Conservation (phyloP, 805 yeast genomes). For the Saccharomycopsis schoenii region DNA sequence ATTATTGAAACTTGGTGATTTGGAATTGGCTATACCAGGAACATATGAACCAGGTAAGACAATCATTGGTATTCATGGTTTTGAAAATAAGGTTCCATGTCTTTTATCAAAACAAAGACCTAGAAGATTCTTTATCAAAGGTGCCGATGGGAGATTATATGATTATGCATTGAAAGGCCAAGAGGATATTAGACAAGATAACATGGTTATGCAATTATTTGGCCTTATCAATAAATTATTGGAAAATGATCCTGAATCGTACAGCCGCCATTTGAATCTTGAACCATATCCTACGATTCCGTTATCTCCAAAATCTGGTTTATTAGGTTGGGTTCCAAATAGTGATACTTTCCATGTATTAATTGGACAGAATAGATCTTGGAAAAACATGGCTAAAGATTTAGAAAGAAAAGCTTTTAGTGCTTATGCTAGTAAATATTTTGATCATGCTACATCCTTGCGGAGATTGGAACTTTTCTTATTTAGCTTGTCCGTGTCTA, state of each 20-base stretch:
- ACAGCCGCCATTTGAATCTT: slow-evolving; percentile 88
- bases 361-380: slow-evolving; percentile 86
- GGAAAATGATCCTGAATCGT: slow-evolving; percentile 87
- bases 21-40: slow-evolving; percentile 90
- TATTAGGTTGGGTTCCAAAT: slow-evolving; percentile 95
- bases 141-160: slow-evolving; percentile 89
- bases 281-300: slow-evolving; percentile 93
- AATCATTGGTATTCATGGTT: slow-evolving; percentile 56
- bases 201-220: slow-evolving; percentile 93
- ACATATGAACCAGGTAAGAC: slow-evolving; percentile 82
- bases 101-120: slow-evolving; percentile 96
- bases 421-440: slow-evolving; percentile 33
- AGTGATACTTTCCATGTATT: slow-evolving; percentile 93
- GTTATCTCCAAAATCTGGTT: slow-evolving; percentile 91
- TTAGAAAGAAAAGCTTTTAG: slow-evolving; percentile 11
- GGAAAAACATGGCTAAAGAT: slow-evolving; percentile 24
- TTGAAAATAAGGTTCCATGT: slow-evolving; percentile 77
- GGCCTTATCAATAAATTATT: slow-evolving; percentile 89
- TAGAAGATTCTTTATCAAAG: slow-evolving; percentile 65
- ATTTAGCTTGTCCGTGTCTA: slow-evolving; percentile 86
- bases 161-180: slow-evolving; percentile 83
- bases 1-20: slow-evolving; percentile 62
- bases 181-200: slow-evolving; percentile 96
- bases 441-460: slow-evolving; percentile 75
- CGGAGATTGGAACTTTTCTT: slow-evolving; percentile 96